Evolutionary conservation across 768 basidiomycete species (phyloP).

Genomic region (Chalciporus pseudorubinellus): DNA sequence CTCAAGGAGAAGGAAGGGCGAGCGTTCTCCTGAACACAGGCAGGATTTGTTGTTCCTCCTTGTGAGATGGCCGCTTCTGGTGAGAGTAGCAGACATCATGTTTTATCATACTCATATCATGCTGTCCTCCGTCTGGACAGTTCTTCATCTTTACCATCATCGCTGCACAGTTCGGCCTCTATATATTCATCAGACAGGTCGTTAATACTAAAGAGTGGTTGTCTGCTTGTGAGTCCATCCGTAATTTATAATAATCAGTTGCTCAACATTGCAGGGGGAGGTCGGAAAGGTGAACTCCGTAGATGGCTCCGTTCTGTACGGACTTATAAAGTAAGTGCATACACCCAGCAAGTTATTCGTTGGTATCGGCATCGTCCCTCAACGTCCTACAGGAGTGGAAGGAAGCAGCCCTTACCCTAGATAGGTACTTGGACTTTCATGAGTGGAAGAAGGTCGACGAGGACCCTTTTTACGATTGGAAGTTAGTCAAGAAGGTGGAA

Average conservation of each 20-base stretch:
- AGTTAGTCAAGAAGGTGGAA: slow-evolving; percentile 72
- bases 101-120: slow-evolving; percentile 4
- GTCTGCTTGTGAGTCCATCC: slow-evolving; percentile 66
- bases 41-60: slow-evolving; percentile 78
- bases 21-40: slow-evolving; percentile 37
- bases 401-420: slow-evolving; percentile 70
- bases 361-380: not conserved
- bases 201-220: slow-evolving; percentile 96
- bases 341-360: not conserved
- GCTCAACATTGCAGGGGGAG: slow-evolving; percentile 61
- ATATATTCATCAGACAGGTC: slow-evolving; percentile 84
- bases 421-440: slow-evolving; percentile 79
- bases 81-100: slow-evolving; percentile 32
- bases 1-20: slow-evolving; percentile 38
- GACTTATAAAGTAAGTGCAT: slow-evolving; percentile 62
- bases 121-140: slow-evolving; percentile 38
- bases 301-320: slow-evolving; percentile 69
- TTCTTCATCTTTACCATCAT: slow-evolving; percentile 83
- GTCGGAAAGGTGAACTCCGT: slow-evolving; percentile 75
- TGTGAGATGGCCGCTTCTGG: slow-evolving; percentile 84
- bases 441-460: slow-evolving; percentile 90
- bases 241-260: not conserved
- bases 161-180: slow-evolving; percentile 77
- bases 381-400: slow-evolving; percentile 73
- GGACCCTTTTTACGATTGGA: slow-evolving; percentile 90